A percentile compares a stretch with the other conserved stretches of the same genome.
phyloP scores from a whole-genome alignment of 148 eudicot species.

The Rheum nobile region DNA sequence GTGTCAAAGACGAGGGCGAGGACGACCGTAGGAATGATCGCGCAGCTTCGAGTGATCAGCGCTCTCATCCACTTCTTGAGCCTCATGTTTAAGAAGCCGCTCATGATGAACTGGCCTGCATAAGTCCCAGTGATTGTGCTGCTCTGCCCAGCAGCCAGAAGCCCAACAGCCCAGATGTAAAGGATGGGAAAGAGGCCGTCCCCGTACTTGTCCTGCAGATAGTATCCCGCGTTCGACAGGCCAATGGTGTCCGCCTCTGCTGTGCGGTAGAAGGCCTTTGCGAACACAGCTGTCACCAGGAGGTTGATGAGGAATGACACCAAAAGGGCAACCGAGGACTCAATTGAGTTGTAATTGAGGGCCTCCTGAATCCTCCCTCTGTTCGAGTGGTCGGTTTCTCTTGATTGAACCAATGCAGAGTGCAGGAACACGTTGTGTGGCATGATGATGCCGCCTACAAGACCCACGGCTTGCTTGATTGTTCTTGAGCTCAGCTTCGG shows the following conservation, averaged over 20 bases:
- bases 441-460: conserved; percentile 98
- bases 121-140: conserved; percentile 96
- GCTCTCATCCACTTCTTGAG: conserved; percentile 91
- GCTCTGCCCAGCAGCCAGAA: conserved; percentile 96
- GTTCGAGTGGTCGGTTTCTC: conserved; percentile 64
- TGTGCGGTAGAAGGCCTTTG: conserved; percentile 84
- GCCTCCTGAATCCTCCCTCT: conserved; percentile 74
- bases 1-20: conserved; percentile 74
- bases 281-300: conserved; percentile 82
- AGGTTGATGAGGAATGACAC: conserved; percentile 85
- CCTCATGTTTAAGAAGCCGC: conserved; percentile 69
- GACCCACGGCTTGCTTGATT: conserved; percentile 85
- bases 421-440: conserved; percentile 96
- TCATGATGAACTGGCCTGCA: conserved; percentile 98
- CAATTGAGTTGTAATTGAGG: conserved; percentile 74
- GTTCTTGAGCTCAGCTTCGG: conserved; percentile 90
- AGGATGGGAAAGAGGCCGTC: conserved; percentile 73
- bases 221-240: conserved; percentile 83
- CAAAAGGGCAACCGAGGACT: conserved; percentile 59
- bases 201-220: conserved; percentile 77
- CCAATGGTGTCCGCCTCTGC: conserved; percentile 63
- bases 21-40: conserved; percentile 73
- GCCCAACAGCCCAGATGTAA: conserved; percentile 87
- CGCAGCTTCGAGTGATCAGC: conserved; percentile 83
- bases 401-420: conserved; percentile 91